Conservation (phyloP, 805 yeast genomes). For the Lachancea dasiensis region DNA sequence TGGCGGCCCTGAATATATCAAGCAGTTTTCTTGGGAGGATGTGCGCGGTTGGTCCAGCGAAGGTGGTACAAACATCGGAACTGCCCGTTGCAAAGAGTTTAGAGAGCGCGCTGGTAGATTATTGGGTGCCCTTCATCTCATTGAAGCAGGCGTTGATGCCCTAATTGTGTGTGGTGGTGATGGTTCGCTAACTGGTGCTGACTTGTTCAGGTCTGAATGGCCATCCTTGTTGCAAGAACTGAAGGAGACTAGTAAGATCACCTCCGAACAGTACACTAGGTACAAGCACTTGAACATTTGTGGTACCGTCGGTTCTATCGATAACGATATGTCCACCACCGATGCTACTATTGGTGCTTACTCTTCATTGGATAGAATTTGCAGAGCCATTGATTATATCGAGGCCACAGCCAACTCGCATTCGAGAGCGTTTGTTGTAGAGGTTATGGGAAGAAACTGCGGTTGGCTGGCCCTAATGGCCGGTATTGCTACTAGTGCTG, state of each 20-base stretch:
- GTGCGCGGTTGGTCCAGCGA: conserved; percentile 89
- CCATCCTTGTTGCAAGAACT: conserved; percentile 78
- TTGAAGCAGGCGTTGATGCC: conserved; percentile 86
- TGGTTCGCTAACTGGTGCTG: conserved; percentile 97
- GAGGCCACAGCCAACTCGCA: conserved; percentile 99
- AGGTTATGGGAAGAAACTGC: conserved; percentile 99
- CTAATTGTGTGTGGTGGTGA: conserved; percentile 97
- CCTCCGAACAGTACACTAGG: conserved; percentile 50
- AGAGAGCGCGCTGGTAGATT: conserved; percentile 81
- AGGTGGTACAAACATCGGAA: conserved; percentile 96
- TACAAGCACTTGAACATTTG: conserved; percentile 76
- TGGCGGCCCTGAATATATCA: conserved; percentile 74
- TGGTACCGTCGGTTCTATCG: conserved; percentile 95
- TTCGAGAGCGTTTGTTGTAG: conserved; percentile 94
- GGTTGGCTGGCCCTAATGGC: conserved; percentile 99
- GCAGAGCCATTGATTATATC: conserved; percentile 91
- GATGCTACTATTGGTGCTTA: conserved; percentile 96
- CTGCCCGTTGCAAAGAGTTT: conserved; percentile 88
- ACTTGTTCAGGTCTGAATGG: conserved; percentile 91
- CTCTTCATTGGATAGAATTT: conserved; percentile 87
- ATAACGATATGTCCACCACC: conserved; percentile 97
- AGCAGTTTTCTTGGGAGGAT: conserved; percentile 84
- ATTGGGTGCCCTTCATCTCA: conserved; percentile 75
- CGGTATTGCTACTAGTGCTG: conserved; percentile 95
- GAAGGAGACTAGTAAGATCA: conserved; percentile 46